Evolutionary conservation across 768 basidiomycete genomes (phyloP), one percentile per base, ranked within the genome.

Genomic region (Calocybe gangraenosa): DNA sequence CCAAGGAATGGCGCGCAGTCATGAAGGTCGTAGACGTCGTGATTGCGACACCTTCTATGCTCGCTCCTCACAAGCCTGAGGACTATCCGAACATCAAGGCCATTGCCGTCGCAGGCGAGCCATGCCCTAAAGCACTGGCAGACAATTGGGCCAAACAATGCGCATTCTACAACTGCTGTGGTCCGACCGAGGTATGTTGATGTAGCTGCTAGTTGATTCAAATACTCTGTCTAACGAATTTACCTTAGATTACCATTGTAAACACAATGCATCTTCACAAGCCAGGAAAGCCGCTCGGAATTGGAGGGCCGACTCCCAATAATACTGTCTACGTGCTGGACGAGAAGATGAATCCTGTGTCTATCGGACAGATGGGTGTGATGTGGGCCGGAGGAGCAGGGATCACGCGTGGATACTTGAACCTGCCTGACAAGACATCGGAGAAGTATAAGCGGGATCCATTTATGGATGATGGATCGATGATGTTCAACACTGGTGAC

Each of bases 401-500:
- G 9, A 70, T 79, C 30, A 70, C 72, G 11, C 63, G 70, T 42
- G 78, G 78, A 3, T 82, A 82, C 50, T 54, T 78, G 42, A 77
- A 76, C 50, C 63, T 76, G 11, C 73, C 75, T 0, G 72, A 74
- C 15, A 75, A 73, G 55, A 77, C 73, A 14, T 58, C 62, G 36
- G 74, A 78, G 55, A 58, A 74, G 25, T 80, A 77, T 49, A 56
- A 50, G 21, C 52, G 51, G 9, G 80, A 82, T 57, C 76, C 74
- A 2, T 79, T 78, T 60, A 47, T 63, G 19, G 64, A 67, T 47
- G 33, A 14, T 25, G 64, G 61, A 15, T 60, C 56, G 13, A 57
- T 70, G 49, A 82, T 82, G 79, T 81, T 79, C 59, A 79, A 79
- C 51, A 82, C 80, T 19, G 77, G 78, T 3, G 80, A 80, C 54